Base-by-base conservation (phyloP, 2,329 filamentous ascomycete species). In the Elsinoe ampelina region DNA sequence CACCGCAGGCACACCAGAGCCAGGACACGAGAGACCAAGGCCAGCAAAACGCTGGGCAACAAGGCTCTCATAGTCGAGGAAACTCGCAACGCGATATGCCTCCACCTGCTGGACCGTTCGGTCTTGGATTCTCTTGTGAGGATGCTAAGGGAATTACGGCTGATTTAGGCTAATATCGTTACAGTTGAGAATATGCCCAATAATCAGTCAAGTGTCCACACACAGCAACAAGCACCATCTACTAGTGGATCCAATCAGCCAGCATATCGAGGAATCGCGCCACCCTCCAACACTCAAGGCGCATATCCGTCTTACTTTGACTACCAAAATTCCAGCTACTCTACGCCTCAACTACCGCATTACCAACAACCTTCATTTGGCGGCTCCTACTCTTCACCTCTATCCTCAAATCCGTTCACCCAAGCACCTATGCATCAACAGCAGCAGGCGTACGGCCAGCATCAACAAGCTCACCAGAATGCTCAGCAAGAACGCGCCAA, bases 81-180 rank as follows among this genome's bases (percentile, higher is more conserved):
- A 47, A 45, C 20, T 38, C 55, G 22, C 59, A 59, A 38, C 42
- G 59, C 19, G 57, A 61, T 36, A 61, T 61, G 59, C 55, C 55
- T 13, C 59, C 59, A 20, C 59, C 59, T 26, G 43, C 52, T 11
- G 55, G 48, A 6, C 62, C 66, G 11, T 66, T 67, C 47, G 67
- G 67, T 2, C 57, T 69, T 6, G 66, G 67, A 10, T 64, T 69
- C 47, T 63, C 67, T 15, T 69, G 67, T 69, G 56, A 61, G 68
- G 65, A 6, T 5, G 6, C n/a, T 13, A n/a, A 12, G 3, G 6
- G 15, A 38, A 17, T 7, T 11, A 7, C 17, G 13, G 20, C 50
- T 5, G 10, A 20, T 15, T 30, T 17, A 13, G 13, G 52, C 64
- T 68, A 62, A 68, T 56, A 1, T 35, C 5, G 1, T n/a, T 3